A percentile compares a stretch with the other conserved stretches of the same genome.
Evolutionary conservation across 202 grass and related monocot genomes (phyloP).

Genomic region (Dendrocalamus latiflorus): DNA sequence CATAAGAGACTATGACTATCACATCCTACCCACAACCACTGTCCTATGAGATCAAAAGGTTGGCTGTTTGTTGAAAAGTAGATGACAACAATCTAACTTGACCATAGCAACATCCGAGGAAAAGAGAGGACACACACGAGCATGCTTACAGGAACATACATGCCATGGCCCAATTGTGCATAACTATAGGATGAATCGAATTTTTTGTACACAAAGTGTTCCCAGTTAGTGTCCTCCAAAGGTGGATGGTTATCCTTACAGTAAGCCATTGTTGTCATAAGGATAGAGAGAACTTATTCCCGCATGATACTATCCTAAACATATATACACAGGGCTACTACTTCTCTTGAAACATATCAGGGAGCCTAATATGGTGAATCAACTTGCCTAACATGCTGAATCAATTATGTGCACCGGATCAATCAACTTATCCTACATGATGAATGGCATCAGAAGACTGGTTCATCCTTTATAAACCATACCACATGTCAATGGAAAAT

Average conservation of each 20-base stretch:
- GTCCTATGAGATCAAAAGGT: neutral
- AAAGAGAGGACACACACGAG: neutral
- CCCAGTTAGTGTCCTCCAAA: neutral
- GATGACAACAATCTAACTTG: neutral
- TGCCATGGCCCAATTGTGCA: neutral
- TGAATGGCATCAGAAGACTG: neutral
- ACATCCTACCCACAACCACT: neutral
- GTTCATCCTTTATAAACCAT: neutral
- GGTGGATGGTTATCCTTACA: neutral
- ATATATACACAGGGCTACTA: neutral
- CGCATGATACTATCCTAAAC: neutral
- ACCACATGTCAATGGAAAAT: neutral
- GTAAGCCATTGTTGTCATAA: neutral
- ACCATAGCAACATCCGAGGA: neutral
- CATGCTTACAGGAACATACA: neutral
- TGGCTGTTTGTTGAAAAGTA: neutral
- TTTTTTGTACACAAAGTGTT: neutral
- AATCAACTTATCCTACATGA: neutral
- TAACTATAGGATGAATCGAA: neutral
- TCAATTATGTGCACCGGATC: neutral
- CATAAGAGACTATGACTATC: neutral
- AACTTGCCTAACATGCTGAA: neutral
- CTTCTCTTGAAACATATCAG: neutral
- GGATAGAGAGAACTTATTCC: neutral
- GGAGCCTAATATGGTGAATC: neutral